Evolutionary conservation across 2,329 filamentous ascomycete genomes (phyloP).

Genomic region (Lecanosticta acicola): DNA sequence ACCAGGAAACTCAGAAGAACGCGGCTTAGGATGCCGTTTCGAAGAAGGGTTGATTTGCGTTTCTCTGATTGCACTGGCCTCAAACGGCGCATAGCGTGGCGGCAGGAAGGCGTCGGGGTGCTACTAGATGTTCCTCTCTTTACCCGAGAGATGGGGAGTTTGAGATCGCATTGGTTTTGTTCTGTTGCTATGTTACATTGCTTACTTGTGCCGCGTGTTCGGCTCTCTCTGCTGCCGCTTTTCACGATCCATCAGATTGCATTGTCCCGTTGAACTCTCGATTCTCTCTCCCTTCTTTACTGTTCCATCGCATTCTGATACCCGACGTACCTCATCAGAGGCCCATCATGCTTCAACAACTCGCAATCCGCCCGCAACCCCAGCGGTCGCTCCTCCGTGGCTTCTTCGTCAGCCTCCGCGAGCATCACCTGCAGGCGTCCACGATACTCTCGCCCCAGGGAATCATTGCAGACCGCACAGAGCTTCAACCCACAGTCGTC

Average conservation of each 20-base stretch:
- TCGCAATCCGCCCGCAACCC: conserved; percentile 33
- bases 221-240: too few relatives aligned
- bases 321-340: conserved; percentile 23
- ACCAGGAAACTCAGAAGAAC: conserved; percentile 50
- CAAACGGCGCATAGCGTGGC: not conserved
- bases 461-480: conserved; percentile 26
- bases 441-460: conserved; percentile 18
- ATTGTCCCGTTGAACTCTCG: too few relatives aligned
- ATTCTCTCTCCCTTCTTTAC: not conserved
- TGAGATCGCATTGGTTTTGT: too few relatives aligned
- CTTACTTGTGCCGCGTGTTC: too few relatives aligned
- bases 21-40: conserved; percentile 7
- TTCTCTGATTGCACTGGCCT: not conserved
- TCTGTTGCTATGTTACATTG: not conserved
- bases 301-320: conserved; percentile 1
- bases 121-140: not conserved
- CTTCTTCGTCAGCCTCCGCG: conserved; percentile 9
- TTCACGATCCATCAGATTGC: too few relatives aligned
- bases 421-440: conserved; percentile 26
- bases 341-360: conserved; percentile 30
- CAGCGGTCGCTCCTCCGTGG: conserved; percentile 12
- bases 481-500: conserved; percentile 33
- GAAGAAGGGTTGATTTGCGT: not conserved
- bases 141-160: too few relatives aligned
- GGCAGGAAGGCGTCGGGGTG: not conserved